Base-by-base conservation (phyloP, 768 basidiomycete genomes). In the Phanerochaete carnosa region DNA sequence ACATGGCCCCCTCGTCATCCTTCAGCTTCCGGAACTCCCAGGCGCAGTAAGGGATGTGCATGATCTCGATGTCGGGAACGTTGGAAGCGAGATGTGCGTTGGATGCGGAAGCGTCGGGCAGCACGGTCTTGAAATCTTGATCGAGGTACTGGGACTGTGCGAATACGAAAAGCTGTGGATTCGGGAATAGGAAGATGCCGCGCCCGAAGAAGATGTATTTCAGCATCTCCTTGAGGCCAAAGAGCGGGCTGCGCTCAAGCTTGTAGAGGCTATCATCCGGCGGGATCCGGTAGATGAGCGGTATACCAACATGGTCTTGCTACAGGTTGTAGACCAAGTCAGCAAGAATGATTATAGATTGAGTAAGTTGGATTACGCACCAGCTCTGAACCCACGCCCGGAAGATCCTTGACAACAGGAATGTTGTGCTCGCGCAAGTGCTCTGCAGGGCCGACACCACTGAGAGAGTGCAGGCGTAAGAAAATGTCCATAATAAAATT, bases 401-500 rank as follows among this genome's bases (percentile, higher is more conserved):
- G 68, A 7, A 72, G 63, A 45, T 75, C 70, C 35, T 69, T 65
- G 8, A 73, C 61, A 3, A 74, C 64, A 8, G 62, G 59, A 32
- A 74, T 70, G n/a, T 66, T 70, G 45, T 74, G 65, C 22, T 59
- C 59, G n/a, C 68, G 59, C 6, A 82, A 66, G 33, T 76, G 68
- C 5, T 72, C 71, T 16, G 67, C 63, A 3, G 81, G 79, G 26
- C 81, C 82, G 50, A 84, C 69, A n/a, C 82, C 81, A 56, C 73
- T 75, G 54, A 23, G 28, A 19, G 19, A 26, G 9, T 37, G 12
- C 43, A 35, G 7, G n/a, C 23, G 16, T 16, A 4, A 32, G 15
- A n/a, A 56, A 29, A 39, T 39, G 11, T 39, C 19, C 37, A 19
- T 39, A 11, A 19, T 39, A 11, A 28, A 23, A 9, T 12, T 12